Percentiles rank a stretch among this genome's conserved stretches.
phyloP scores from a whole-genome alignment of 2,329 filamentous ascomycete species.

The Endoconidiophora polonica region DNA sequence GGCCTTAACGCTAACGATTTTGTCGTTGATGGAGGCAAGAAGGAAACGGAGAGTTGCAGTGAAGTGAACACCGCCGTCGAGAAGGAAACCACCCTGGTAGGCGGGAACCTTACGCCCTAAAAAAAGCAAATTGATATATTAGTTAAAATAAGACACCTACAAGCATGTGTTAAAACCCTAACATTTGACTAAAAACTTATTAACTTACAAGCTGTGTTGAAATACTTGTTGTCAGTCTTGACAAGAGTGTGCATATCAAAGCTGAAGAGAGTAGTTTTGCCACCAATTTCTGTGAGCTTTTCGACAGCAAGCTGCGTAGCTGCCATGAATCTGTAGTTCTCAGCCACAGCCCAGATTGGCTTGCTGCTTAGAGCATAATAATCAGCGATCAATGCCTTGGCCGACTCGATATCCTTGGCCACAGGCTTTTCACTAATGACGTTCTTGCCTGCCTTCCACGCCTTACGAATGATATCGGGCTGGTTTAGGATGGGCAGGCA shows the following conservation, averaged over 20 bases:
- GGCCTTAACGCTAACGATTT: constrained; percentile 31
- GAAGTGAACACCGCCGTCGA: constrained; percentile 62
- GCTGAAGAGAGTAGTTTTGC: constrained; percentile 20
- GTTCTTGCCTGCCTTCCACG: constrained; percentile 49
- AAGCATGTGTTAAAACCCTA: background rate
- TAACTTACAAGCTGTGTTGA: constrained; percentile 28
- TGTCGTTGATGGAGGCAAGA: constrained; percentile 29
- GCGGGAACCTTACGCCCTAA: constrained; percentile 48
- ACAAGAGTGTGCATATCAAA: constrained; percentile 29
- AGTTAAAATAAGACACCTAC: background rate
- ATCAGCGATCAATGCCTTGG: constrained; percentile 24
- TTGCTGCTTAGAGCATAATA: constrained; percentile 16
- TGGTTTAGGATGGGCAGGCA: constrained; percentile 48
- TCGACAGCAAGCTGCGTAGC: constrained; percentile 32
- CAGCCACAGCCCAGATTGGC: constrained; percentile 44
- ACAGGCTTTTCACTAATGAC: constrained; percentile 56
- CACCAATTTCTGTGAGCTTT: constrained; percentile 9
- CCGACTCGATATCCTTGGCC: constrained; percentile 37
- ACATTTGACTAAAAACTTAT: background rate
- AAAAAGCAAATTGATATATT: constrained; percentile 7
- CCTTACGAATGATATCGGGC: constrained; percentile 39
- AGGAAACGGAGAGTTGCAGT: constrained; percentile 45
- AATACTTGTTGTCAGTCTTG: constrained; percentile 28
- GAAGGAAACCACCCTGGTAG: constrained; percentile 60
- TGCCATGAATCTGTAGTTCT: constrained; percentile 54